A percentile compares a stretch with the other conserved stretches of the same genome.
Conservation (phyloP, 2,329 filamentous ascomycete species). For the Coniochaeta pulveracea region DNA sequence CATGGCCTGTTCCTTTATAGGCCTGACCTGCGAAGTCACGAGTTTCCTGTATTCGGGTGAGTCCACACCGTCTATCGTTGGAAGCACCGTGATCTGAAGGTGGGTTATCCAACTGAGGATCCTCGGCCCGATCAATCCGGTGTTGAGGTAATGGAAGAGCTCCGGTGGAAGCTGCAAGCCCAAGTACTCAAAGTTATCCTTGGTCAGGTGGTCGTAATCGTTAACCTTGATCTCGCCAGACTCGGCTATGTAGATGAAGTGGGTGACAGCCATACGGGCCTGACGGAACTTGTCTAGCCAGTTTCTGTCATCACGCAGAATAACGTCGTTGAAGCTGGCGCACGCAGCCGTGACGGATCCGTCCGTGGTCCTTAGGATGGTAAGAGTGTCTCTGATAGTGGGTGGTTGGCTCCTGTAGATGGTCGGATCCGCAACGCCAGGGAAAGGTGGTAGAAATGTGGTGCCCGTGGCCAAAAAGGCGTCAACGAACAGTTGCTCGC, state of each 20-base stretch:
- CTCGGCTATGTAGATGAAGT: constrained; percentile 71
- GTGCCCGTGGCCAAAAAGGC: constrained; percentile 75
- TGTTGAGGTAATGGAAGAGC: constrained; percentile 80
- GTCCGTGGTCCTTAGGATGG: constrained; percentile 61
- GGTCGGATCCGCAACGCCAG: constrained; percentile 54
- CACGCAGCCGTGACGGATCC: constrained; percentile 64
- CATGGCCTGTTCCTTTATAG: constrained; percentile 65
- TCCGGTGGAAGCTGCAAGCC: constrained; percentile 85
- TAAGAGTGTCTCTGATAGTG: constrained; percentile 65
- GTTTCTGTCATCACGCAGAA: constrained; percentile 56
- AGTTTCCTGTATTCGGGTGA: constrained; percentile 73
- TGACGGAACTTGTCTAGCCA: constrained; percentile 84
- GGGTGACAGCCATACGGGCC: constrained; percentile 73
- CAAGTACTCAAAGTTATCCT: constrained; percentile 80
- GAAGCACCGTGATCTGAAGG: constrained; percentile 63
- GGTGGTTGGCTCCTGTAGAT: constrained; percentile 43
- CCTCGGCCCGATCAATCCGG: constrained; percentile 67
- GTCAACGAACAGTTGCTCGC: constrained; percentile 69
- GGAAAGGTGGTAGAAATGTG: constrained; percentile 68
- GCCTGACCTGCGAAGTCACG: constrained; percentile 61
- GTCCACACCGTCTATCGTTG: constrained; percentile 76
- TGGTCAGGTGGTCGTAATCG: constrained; percentile 62
- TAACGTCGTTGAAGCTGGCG: constrained; percentile 67
- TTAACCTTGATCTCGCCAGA: constrained; percentile 69
- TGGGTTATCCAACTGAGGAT: constrained; percentile 76